A percentile compares a stretch with the other conserved stretches of the same genome.
These are phyloP conservation scores for Dioszegia hungarica DNA, from an alignment of 768 basidiomycete species.

Conservation along the genomic window DNA sequence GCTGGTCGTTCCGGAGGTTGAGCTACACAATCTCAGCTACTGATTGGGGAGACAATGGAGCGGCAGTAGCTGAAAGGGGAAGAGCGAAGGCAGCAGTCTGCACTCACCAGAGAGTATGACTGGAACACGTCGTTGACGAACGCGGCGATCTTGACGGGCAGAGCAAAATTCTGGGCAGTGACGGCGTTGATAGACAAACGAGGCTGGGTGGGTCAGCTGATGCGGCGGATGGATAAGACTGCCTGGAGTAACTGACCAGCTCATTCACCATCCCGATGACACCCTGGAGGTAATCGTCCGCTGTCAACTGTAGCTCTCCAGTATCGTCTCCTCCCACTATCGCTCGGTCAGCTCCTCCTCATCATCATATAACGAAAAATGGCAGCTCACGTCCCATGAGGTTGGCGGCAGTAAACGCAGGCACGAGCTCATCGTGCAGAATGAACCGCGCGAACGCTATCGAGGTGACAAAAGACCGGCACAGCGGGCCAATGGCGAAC, in stretches of 20 bases:
- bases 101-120: slow-evolving; percentile 44
- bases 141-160: slow-evolving; percentile 49
- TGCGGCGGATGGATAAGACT: not conserved
- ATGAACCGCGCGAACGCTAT: slow-evolving; percentile 48
- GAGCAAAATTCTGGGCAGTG: slow-evolving; percentile 49
- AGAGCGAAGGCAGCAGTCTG: no score
- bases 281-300: slow-evolving; percentile 52
- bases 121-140: slow-evolving; percentile 52
- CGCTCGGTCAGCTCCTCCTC: not conserved
- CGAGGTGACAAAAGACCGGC: slow-evolving; percentile 39
- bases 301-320: slow-evolving; percentile 46
- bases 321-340: slow-evolving; percentile 43
- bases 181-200: slow-evolving; percentile 49
- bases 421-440: slow-evolving; percentile 42
- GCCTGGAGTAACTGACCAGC: slow-evolving; percentile 43
- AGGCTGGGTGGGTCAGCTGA: slow-evolving; percentile 28
- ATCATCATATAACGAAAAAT: not conserved
- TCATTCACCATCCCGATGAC: slow-evolving; percentile 51
- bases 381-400: slow-evolving; percentile 47
- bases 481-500: slow-evolving; percentile 27
- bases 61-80: no score
- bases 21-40: slow-evolving; percentile 31
- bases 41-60: no score
- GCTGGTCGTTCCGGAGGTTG: slow-evolving; percentile 52
- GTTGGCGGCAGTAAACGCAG: slow-evolving; percentile 37